phyloP scores from a whole-genome alignment of 108 stramenopile species.

The Nitzschia palea region DNA sequence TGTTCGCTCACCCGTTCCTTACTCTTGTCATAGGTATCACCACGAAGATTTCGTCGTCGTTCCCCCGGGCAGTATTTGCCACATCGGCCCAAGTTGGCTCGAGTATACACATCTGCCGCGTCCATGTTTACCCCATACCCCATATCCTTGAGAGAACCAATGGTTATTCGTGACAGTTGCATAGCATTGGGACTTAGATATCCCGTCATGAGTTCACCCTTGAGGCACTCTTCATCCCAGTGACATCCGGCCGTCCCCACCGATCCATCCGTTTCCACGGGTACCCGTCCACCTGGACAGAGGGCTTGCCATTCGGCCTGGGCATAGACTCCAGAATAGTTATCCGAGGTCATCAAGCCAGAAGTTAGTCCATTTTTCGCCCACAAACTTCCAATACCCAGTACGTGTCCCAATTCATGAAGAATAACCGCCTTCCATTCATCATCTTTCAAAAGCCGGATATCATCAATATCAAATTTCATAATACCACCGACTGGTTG shows the following conservation, averaged over 20 bases:
- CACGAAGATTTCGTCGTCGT: not conserved
- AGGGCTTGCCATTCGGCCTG: not conserved
- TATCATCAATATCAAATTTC: slow-evolving; percentile 17
- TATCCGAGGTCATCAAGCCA: not conserved
- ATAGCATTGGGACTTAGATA: not conserved
- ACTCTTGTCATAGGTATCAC: not conserved
- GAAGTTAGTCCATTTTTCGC: slow-evolving; percentile 3
- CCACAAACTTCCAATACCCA: slow-evolving; percentile 46
- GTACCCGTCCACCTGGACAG: not conserved
- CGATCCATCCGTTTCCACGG: slow-evolving; percentile 27
- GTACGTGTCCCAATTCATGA: slow-evolving; percentile 53
- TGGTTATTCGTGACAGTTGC: slow-evolving; percentile 27
- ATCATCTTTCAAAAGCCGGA: not conserved
- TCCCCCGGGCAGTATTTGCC: not conserved
- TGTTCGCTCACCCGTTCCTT: not conserved
- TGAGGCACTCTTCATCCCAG: slow-evolving; percentile 40
- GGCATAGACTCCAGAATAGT: not conserved
- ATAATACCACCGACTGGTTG: slow-evolving; percentile 1
- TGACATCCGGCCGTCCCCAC: slow-evolving; percentile 28
- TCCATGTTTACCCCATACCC: slow-evolving; percentile 31
- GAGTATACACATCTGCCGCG: slow-evolving; percentile 18
- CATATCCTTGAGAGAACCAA: slow-evolving; percentile 34
- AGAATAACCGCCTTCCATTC: slow-evolving; percentile 17
- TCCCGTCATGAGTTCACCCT: slow-evolving; percentile 44
- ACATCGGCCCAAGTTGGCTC: slow-evolving; percentile 6